Evolutionary conservation across 805 yeast species (phyloP), one percentile per base, ranked within the genome.

Genomic region (Grigorovia transvaalensis): DNA sequence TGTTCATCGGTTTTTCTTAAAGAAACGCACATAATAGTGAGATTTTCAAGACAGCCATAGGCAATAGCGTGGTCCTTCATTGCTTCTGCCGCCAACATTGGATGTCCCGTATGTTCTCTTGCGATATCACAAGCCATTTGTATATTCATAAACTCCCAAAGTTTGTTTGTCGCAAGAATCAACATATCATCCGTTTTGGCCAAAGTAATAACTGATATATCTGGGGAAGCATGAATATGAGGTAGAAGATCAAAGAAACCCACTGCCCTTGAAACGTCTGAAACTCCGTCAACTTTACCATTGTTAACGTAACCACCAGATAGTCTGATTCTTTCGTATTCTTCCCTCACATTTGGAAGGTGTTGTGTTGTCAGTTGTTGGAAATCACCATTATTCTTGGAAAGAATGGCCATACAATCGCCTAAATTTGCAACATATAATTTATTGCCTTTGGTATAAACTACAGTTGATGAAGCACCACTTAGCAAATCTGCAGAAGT

Each of bases 51-150:
- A 44, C 91, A 84, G 20, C 98, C 98, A 66, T 89, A 93, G 1
- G 96, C 84, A 54, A 91, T 80, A 1, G 98, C 97, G 71, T 85
- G 88, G 67, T 93, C 99, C 62, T 98, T 80, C 58, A 93, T 73
- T 62, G 86, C 88, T 59, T 88, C 95, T 0, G 99, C 97, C 0
- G 97, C 97, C 27, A 81, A 66, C 81, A 88, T 84, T 2, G 97
- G 95, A 58, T 87, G 88, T 18, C 81, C 81, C 59, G 80, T 81
- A 60, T 84, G 87, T 55, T 84, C 87, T 54, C 96, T 76, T 13
- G 90, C 83, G 52, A 93, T 81, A 68, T 93, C 99, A 40, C 90
- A 95, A 0, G 95, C 96, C 13, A 88, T 76, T 60, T 89, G 95
- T 57, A 80, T 81, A 9, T 89, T 79, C 55, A 93, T 76, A 59